Percentiles rank a stretch among this genome's conserved stretches.
phyloP scores from a whole-genome alignment of 2,329 filamentous ascomycete species.

The Aureobasidium sp. region DNA sequence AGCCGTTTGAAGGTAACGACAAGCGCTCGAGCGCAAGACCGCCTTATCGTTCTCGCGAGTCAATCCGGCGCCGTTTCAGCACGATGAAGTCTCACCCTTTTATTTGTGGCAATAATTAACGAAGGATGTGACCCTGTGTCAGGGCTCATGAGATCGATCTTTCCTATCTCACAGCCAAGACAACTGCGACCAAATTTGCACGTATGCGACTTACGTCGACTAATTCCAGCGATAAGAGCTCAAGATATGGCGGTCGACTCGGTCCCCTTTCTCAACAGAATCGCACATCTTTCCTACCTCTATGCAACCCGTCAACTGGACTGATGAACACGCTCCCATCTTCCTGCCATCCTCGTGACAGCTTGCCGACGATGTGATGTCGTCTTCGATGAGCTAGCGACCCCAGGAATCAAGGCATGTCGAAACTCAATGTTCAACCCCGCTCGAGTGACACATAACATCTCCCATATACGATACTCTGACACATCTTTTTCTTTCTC shows the following conservation, averaged over 20 bases:
- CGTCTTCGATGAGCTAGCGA: not conserved
- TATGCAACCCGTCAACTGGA: not conserved
- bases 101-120: not conserved
- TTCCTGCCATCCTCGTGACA: not conserved
- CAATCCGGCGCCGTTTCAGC: not conserved
- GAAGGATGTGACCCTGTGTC: not conserved
- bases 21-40: not conserved
- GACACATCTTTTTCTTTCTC: conserved; percentile 8
- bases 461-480: not conserved
- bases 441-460: conserved; percentile 7
- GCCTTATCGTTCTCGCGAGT: not conserved
- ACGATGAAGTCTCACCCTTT: not conserved
- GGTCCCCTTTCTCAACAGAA: not conserved
- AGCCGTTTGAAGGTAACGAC: not conserved
- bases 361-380: not conserved
- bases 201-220: not conserved
- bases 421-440: conserved; percentile 1
- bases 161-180: not conserved
- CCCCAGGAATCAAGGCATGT: not conserved
- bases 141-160: not conserved
- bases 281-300: not conserved
- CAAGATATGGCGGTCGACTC: not conserved
- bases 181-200: not conserved
- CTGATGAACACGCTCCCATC: not conserved
- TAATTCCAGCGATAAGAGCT: not conserved